Evolutionary conservation across 2,329 filamentous ascomycete genomes (phyloP), one percentile per base, ranked within the genome.

Genomic region (Aspergillus fumigatiaffinis): DNA sequence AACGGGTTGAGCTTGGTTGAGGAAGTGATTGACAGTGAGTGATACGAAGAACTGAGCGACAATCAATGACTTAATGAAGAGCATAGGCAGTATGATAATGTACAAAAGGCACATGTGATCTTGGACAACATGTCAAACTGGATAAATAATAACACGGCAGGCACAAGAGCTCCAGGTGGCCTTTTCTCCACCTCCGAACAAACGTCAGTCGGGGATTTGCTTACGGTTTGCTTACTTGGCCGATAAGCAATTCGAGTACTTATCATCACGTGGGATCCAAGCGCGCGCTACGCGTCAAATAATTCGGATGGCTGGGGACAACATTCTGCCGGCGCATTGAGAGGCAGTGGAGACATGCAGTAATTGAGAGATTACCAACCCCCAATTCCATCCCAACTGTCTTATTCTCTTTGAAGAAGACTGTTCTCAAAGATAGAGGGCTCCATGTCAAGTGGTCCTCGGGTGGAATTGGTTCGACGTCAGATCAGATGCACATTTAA

Each of bases 271-370:
- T 60, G 56, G 2, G 0, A 29, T 9, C 4, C 56, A 53, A 52
- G 49, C 55, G 59, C 59, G 57, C 59, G 58, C 55, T 52, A 63
- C 66, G 66, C 68, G 68, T 67, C 59, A 47, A 46, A 23, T 23
- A 62, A 65, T 54, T 54, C 35, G 56, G 57, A 58, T 54, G 60
- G 61, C 60, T 64, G 58, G 61, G 59, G 46, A 52, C 47, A 46
- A 41, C 32, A 21, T 12, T 8, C 9, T 20, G n/a, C n/a, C n/a
- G 42, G 42, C n/a, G 42, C 42, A 20, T 23, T 12, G 20, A 25
- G 20, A 47, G 23, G 12, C 20, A 47, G 21, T 4, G 10, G n/a
- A 9, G 42, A 46, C 42, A 44, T 44, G 8, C 10, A 10, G n/a
- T 46, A 10, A 23, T 46, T 46, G n/a, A 26, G 26, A 20, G 35